A percentile compares a stretch with the other conserved stretches of the same genome.
phyloP scores from a whole-genome alignment of 176 grass and related monocot species.

The Phragmites australis region DNA sequence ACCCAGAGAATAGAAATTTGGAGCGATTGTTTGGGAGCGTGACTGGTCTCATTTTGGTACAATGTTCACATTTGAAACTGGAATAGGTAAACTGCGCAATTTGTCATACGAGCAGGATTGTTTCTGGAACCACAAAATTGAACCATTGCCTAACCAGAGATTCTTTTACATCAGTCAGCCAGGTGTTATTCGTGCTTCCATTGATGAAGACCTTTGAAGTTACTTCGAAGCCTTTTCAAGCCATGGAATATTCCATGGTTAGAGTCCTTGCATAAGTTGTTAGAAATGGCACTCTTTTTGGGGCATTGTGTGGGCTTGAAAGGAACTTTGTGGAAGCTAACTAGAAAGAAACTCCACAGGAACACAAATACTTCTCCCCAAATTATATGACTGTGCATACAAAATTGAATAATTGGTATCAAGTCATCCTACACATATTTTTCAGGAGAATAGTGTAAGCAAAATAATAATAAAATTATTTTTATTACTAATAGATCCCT shows the following conservation, averaged over 20 bases:
- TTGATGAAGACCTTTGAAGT: constrained; percentile 17
- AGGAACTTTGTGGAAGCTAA: background rate
- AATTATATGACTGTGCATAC: background rate
- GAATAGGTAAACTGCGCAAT: background rate
- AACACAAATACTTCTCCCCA: background rate
- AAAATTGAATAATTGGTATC: background rate
- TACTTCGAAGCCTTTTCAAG: background rate
- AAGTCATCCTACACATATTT: background rate
- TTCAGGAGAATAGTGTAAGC: background rate
- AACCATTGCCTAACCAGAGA: too few species aligned
- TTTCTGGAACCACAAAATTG: background rate
- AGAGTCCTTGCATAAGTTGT: background rate
- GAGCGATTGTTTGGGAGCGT: background rate
- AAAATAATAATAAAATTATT: background rate
- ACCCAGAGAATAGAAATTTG: background rate
- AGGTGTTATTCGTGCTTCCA: too few species aligned
- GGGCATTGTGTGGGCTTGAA: background rate
- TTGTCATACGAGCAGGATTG: too few species aligned
- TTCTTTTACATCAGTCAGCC: too few species aligned
- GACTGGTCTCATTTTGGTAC: background rate
- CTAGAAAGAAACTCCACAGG: background rate
- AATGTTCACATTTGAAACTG: background rate
- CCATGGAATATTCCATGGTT: background rate
- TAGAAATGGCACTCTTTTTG: background rate
- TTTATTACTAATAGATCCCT: background rate